Percentiles rank a stretch among this genome's conserved stretches.
These are phyloP conservation scores for Cryptococcus sp. DNA, from an alignment of 1,284 basidiomycete species.

Conservation along the genomic window DNA sequence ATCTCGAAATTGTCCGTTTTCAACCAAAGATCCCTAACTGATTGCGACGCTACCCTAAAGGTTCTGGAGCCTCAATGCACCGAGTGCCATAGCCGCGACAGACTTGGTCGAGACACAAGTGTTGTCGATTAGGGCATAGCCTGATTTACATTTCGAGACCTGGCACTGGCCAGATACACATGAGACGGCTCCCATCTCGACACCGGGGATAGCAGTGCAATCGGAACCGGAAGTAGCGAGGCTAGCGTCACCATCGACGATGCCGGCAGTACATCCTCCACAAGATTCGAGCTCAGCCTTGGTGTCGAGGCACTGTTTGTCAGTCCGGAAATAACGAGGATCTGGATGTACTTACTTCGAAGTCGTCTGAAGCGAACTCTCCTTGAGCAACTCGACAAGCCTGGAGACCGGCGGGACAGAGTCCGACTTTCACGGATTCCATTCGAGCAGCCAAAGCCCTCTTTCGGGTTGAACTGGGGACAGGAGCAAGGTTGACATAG, in stretches of 20 bases:
- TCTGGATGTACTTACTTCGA: neutral
- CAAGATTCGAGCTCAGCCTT: conserved; percentile 7
- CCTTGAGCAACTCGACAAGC: neutral
- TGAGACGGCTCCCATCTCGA: neutral
- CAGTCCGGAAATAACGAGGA: neutral
- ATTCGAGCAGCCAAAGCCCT: neutral
- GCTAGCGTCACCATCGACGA: conserved; percentile 1
- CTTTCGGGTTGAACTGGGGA: neutral
- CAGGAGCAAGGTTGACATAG: neutral
- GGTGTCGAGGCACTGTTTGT: conserved; percentile 11
- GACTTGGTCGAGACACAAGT: conserved; percentile 1
- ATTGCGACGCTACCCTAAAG: no score
- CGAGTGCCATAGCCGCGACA: neutral
- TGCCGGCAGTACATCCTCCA: conserved; percentile 2
- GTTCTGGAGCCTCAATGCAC: neutral
- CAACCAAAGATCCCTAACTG: neutral
- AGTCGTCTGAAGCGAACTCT: neutral
- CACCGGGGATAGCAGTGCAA: neutral
- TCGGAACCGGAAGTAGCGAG: neutral
- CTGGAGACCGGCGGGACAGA: neutral
- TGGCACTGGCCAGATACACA: neutral
- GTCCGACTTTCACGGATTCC: neutral
- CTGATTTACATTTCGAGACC: neutral
- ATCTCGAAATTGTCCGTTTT: neutral
- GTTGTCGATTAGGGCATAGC: neutral